These are phyloP conservation scores for Xylariomycetidae sp. DNA, from an alignment of 2,329 filamentous ascomycete genomes.

Conservation along the genomic window DNA sequence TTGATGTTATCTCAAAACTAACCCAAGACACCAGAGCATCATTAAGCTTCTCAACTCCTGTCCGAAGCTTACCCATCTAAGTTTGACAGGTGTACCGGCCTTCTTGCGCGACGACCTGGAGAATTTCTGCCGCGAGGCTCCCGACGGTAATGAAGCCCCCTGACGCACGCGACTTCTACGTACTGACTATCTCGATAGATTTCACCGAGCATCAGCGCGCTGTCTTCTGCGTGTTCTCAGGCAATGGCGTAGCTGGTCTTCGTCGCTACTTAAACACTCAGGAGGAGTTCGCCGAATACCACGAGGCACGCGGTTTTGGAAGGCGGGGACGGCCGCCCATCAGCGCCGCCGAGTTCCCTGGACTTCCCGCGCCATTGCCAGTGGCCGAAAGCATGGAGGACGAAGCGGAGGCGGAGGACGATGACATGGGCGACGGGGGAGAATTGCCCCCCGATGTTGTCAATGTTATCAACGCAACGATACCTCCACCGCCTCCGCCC, in stretches of 20 bases:
- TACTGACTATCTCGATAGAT: conserved; percentile 48
- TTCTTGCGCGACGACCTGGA: conserved; percentile 85
- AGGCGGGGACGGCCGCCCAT: too few species aligned
- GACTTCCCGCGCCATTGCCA: conserved; percentile 8
- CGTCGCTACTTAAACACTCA: conserved; percentile 70
- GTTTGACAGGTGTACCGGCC: conserved; percentile 86
- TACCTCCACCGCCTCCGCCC: conserved; percentile 18
- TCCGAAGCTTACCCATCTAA: conserved; percentile 87
- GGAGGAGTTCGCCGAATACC: conserved; percentile 39
- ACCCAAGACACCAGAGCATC: conserved; percentile 63
- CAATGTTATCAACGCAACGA: conserved; percentile 12
- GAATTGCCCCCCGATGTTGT: conserved; percentile 27
- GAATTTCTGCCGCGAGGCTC: conserved; percentile 80
- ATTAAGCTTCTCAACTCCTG: conserved; percentile 85
- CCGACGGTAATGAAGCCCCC: conserved; percentile 51
- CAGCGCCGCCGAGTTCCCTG: conserved; percentile 31
- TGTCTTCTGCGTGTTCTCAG: conserved; percentile 97
- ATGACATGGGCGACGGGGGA: conserved; percentile 31
- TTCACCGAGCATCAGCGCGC: conserved; percentile 94
- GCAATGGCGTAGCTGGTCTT: conserved; percentile 72
- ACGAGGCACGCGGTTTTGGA: conserved; percentile 13
- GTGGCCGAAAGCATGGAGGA: conserved; percentile 24
- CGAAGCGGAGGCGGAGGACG: conserved; percentile 25
- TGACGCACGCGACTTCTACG: not conserved
- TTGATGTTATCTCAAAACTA: conserved; percentile 21